Evolutionary conservation across 1,284 basidiomycete species (phyloP).

Genomic region (Marasmius sp.): DNA sequence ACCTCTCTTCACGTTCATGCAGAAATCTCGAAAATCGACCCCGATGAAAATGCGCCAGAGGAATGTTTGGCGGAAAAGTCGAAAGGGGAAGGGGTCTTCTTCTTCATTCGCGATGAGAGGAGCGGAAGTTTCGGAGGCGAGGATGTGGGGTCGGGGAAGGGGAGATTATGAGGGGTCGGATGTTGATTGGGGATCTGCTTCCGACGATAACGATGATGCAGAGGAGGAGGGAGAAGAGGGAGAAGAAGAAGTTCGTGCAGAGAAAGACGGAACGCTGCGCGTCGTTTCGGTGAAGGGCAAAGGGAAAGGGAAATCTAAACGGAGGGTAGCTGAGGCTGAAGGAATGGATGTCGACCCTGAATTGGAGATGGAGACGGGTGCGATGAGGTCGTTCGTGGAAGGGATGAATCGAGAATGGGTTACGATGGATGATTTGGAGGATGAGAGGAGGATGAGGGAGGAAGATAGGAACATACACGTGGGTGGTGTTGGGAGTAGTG

Average conservation of each 20-base stretch:
- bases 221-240: conserved; percentile 27
- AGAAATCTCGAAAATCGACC: conserved; percentile 18
- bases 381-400: conserved; percentile 55
- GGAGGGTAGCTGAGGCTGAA: conserved; percentile 28
- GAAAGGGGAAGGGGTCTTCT: conserved; percentile 20
- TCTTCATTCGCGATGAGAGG: conserved; percentile 50
- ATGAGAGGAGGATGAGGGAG: conserved; percentile 50
- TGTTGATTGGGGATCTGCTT: conserved; percentile 66
- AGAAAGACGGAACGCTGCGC: conserved; percentile 1
- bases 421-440: conserved; percentile 69
- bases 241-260: conserved; percentile 7
- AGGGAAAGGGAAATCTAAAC: conserved; percentile 13
- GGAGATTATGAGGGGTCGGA: conserved; percentile 65
- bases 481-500: conserved; percentile 25
- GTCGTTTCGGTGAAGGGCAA: not conserved
- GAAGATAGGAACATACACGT: conserved; percentile 43
- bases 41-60: conserved; percentile 18
- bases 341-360: conserved; percentile 65
- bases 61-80: conserved; percentile 23
- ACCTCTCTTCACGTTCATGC: conserved; percentile 20
- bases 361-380: conserved; percentile 41
- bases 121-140: conserved; percentile 56
- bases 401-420: conserved; percentile 53
- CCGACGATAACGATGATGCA: conserved; percentile 30
- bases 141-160: conserved; percentile 44